phyloP scores from a whole-genome alignment of 306 rosid genomes.

The Medicago lupulina region DNA sequence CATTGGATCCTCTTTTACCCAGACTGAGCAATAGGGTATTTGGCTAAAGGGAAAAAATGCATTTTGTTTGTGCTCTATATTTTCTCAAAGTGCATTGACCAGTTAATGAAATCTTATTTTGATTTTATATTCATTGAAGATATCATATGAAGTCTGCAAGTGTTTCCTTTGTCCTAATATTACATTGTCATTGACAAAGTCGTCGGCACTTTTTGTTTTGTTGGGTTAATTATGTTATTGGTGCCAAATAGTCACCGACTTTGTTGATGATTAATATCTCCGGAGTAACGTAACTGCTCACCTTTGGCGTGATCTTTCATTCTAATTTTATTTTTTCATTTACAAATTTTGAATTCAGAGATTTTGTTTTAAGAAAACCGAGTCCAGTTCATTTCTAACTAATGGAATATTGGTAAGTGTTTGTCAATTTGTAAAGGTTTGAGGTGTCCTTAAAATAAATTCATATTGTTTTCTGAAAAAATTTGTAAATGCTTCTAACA shows the following conservation, averaged over 20 bases:
- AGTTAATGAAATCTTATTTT: slow-evolving; percentile 19
- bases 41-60: neutral
- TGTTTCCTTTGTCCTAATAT: neutral
- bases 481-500: neutral
- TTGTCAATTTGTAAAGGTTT: neutral
- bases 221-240: neutral
- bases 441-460: neutral
- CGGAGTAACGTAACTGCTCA: neutral
- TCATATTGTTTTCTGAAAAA: neutral
- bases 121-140: neutral
- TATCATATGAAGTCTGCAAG: neutral
- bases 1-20: slow-evolving; percentile 20
- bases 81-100: slow-evolving; percentile 6
- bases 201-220: neutral
- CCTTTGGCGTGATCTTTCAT: neutral
- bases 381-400: neutral
- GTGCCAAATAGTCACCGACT: neutral
- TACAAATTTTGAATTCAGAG: neutral
- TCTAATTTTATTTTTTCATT: neutral
- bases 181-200: neutral
- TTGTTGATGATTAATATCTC: neutral
- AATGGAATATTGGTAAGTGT: neutral
- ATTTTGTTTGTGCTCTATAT: neutral
- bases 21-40: slow-evolving; percentile 25
- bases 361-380: neutral